A percentile compares a stretch with the other conserved stretches of the same genome.
phyloP scores from a whole-genome alignment of 2,329 filamentous ascomycete species.

The Arthrobotrys entomopaga region DNA sequence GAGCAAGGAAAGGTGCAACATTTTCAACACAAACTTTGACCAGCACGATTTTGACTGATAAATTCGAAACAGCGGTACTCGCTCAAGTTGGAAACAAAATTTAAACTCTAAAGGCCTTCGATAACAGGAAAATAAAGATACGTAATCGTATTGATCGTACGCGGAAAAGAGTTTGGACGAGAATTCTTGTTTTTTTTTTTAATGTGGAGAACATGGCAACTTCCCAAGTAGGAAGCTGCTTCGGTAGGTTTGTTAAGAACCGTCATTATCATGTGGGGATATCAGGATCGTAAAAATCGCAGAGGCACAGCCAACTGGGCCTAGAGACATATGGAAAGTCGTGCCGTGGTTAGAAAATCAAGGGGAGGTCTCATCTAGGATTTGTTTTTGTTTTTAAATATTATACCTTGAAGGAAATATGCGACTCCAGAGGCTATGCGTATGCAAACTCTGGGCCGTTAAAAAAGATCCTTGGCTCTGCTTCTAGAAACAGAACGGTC shows the following conservation, averaged over 20 bases:
- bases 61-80: no score
- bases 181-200: neutral
- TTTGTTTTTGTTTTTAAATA: no score
- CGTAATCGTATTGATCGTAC: neutral
- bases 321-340: neutral
- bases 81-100: no score
- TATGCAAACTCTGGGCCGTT: neutral
- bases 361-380: no score
- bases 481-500: slow-evolving; percentile 7
- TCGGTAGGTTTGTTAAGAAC: neutral
- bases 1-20: no score
- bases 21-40: no score
- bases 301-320: no score
- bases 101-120: no score
- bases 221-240: slow-evolving; percentile 41
- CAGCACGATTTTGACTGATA: no score
- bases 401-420: no score
- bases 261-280: no score
- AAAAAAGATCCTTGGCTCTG: neutral
- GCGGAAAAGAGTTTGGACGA: neutral
- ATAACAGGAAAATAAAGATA: neutral
- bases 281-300: no score
- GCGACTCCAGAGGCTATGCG: neutral
- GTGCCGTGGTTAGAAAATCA: slow-evolving; percentile 21
- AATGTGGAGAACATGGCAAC: slow-evolving; percentile 1